Base-by-base conservation (phyloP, 2,329 filamentous ascomycete genomes). In the Fusarium sublunatum region DNA sequence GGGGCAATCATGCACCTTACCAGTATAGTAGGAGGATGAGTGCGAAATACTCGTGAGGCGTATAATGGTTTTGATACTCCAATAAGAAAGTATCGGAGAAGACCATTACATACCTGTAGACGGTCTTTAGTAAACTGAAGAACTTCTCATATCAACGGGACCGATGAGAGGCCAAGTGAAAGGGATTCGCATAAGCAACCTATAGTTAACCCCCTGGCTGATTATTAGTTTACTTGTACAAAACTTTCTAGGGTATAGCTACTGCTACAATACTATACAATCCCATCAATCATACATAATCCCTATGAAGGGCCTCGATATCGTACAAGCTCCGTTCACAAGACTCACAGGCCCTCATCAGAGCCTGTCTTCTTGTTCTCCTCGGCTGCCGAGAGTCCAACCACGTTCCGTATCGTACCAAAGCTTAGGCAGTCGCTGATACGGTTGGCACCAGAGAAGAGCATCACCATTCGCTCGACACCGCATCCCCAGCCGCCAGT, bases 401-500 rank as follows among this genome's bases (percentile, higher is more conserved):
- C 82, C 5, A 90, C 85, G 64, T 89, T 87, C 73, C 88, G 87
- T 79, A 99, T 75, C 52, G 86, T 96, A 1, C 95, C 95, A 80
- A 99, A 99, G 31, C 89, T 88, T 70, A 98, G 78, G 15, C 94
- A 92, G 76, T 98, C 93, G 35, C 86, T 87, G 71, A 99, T 97
- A 68, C 90, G 86, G 73, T 86, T 86, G 32, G 87, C 83, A 0
- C 91, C 93, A 1, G 90, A 87, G 70, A 98, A 91, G 44, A 97
- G 78, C 95, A 99, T 99, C 34, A 92, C 90, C 48, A 99, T 80
- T 49, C 95, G 83, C 77, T 99, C 95, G 38, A 99, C 81, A 2
- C 95, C 95, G 70, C 93, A 96, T 2, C 95, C 95, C 95, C 95
- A 99, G 5, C 95, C 95, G 0, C 94, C 95, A 0, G 95, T 99